Percentiles rank a stretch among this genome's conserved stretches.
Evolutionary conservation across 2,329 filamentous ascomycete genomes (phyloP).

Genomic region (Pseudopithomyces maydicus): DNA sequence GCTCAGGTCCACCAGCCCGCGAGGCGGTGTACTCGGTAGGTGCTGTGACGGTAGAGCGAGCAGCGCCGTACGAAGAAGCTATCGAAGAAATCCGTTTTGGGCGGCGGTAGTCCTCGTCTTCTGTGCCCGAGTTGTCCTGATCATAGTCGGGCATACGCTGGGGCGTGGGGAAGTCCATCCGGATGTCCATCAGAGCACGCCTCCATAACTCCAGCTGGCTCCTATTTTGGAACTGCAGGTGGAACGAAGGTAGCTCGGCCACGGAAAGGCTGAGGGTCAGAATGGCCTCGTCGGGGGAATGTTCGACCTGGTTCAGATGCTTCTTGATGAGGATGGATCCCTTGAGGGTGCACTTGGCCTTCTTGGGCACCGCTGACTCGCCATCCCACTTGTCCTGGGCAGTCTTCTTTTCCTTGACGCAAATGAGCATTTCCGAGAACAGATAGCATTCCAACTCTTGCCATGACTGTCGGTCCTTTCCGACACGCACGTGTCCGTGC

Average conservation of each 20-base stretch:
- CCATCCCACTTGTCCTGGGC: slow-evolving; percentile 68
- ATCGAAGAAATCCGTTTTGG: slow-evolving; percentile 78
- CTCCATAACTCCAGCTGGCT: slow-evolving; percentile 90
- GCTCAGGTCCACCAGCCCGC: slow-evolving; percentile 47
- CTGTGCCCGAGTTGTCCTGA: slow-evolving; percentile 77
- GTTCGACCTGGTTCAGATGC: slow-evolving; percentile 89
- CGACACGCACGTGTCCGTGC: slow-evolving; percentile 87
- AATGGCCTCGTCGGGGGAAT: slow-evolving; percentile 73
- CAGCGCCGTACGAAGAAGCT: slow-evolving; percentile 82
- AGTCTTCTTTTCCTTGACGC: slow-evolving; percentile 94
- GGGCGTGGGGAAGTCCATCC: slow-evolving; percentile 64
- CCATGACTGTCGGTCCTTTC: slow-evolving; percentile 96
- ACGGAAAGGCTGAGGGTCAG: slow-evolving; percentile 91
- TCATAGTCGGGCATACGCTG: slow-evolving; percentile 75
- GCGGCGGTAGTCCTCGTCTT: slow-evolving; percentile 83
- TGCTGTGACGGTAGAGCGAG: slow-evolving; percentile 82
- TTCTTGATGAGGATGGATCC: slow-evolving; percentile 98
- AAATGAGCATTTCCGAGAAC: slow-evolving; percentile 99
- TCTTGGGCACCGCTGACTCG: slow-evolving; percentile 60
- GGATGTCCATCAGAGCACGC: slow-evolving; percentile 81
- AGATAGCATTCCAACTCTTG: slow-evolving; percentile 97
- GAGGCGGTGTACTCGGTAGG: slow-evolving; percentile 90
- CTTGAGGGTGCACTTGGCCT: slow-evolving; percentile 84
- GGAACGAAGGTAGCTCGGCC: slow-evolving; percentile 89
- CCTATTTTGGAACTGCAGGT: slow-evolving; percentile 84